Percentiles rank a stretch among this genome's conserved stretches.
phyloP scores from a whole-genome alignment of 441 rosid genomes.

The Jatropha podagrica region DNA sequence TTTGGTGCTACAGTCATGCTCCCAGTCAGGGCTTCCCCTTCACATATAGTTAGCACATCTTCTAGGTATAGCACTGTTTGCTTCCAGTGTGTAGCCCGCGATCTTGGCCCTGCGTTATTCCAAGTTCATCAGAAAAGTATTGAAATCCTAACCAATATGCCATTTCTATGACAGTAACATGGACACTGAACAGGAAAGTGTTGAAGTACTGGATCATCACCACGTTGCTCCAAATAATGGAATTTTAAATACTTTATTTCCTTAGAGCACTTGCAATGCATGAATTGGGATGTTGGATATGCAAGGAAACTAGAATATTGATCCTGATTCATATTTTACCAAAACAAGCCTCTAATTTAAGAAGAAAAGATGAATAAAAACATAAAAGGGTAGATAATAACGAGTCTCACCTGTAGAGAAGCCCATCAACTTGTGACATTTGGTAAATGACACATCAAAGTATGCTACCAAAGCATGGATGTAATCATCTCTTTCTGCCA shows the following conservation, averaged over 20 bases:
- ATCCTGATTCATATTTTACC: not conserved
- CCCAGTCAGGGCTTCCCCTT: slow-evolving; percentile 83
- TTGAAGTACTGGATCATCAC: not conserved
- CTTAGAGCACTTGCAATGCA: not conserved
- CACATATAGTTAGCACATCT: slow-evolving; percentile 86
- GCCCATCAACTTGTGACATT: slow-evolving; percentile 87
- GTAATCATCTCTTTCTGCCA: slow-evolving; percentile 90
- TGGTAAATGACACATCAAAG: slow-evolving; percentile 93
- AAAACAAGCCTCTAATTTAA: not conserved
- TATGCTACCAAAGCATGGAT: slow-evolving; percentile 97
- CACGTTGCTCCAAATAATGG: not conserved
- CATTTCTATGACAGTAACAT: not conserved
- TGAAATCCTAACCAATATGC: not conserved
- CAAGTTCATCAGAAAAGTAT: slow-evolving; percentile 12
- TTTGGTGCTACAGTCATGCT: slow-evolving; percentile 87
- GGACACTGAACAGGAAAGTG: not conserved
- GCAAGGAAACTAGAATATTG: too few species aligned
- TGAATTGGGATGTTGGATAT: not conserved
- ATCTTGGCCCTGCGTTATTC: slow-evolving; percentile 51
- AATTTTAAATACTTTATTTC: not conserved
- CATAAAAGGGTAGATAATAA: not conserved
- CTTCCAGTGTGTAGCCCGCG: slow-evolving; percentile 94
- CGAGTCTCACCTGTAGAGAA: slow-evolving; percentile 82
- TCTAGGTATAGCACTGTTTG: slow-evolving; percentile 92
- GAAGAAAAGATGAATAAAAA: not conserved